Evolutionary conservation across 2,329 filamentous ascomycete species (phyloP), one percentile per base, ranked within the genome.

Genomic region (Penicillium thymicola): DNA sequence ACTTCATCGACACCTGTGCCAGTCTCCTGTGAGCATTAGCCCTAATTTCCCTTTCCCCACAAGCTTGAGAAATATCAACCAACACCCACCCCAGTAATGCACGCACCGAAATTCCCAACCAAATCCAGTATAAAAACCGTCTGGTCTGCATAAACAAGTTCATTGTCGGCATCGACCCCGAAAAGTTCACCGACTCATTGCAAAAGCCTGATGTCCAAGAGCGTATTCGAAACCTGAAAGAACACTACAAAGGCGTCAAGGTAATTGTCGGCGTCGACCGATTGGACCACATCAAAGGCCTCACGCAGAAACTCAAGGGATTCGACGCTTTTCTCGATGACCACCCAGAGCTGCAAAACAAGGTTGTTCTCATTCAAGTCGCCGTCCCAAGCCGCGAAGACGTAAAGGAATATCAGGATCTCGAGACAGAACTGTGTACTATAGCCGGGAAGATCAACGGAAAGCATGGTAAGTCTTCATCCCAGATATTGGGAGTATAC

Each of bases 261-360:
- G 82, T 97, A 57, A 93, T 97, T 57, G 89, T 97, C 36, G 92
- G 93, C 58, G 92, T 97, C 43, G 92, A 97, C 72, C 87, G 93
- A 38, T 82, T 97, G 46, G 92, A 97, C 75, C 96, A 97, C 74
- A 96, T 96, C 84, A 97, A 97, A 76, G 92, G 93, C 55, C 89
- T 97, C 8, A 91, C 91, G 0, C 92, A 96, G 75, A 97, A 97
- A 72, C 80, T 97, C 6, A 91, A 95, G 68, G 92, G 92, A 0
- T 86, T 96, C 48, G 92, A 97, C 72, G 87, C 94, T 4, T 96
- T 97, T 78, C 79, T 97, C 44, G 92, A 90, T 0, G 90, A 96
- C 67, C 89, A 97, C 66, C 92, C 92, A 0, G 92, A 97, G 70
- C 92, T 92, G 88, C 90, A 94, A 58, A 91, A 92, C 64, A 94